A percentile compares a stretch with the other conserved stretches of the same genome.
Evolutionary conservation across 495 filamentous ascomycete genomes (phyloP).

Genomic region (Hypoxylon lienhwacheense): DNA sequence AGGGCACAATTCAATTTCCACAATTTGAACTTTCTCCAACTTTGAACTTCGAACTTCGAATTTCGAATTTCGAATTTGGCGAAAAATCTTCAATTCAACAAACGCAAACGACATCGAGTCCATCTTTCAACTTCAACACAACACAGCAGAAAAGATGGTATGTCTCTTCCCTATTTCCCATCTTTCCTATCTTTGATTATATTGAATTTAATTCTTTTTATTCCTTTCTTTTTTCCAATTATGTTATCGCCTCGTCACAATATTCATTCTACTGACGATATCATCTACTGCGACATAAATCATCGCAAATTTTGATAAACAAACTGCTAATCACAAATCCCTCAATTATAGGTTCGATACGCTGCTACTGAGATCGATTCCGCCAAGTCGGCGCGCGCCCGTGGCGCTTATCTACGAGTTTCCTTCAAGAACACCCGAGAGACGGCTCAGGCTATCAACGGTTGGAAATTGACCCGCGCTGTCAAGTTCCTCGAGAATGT

Average conservation of each 20-base stretch:
- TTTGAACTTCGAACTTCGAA: slow-evolving; percentile 35
- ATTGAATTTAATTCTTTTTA: too few species aligned
- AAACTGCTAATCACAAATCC: neutral
- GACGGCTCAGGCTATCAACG: slow-evolving; percentile 97
- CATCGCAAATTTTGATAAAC: too few species aligned
- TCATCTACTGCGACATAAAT: too few species aligned
- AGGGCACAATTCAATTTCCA: slow-evolving; percentile 44
- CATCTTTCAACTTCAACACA: slow-evolving; percentile 34
- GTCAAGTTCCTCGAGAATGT: slow-evolving; percentile 96
- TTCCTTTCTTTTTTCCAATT: too few species aligned
- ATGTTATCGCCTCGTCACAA: too few species aligned
- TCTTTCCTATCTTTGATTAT: neutral
- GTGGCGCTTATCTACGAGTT: slow-evolving; percentile 97
- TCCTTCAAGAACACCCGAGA: slow-evolving; percentile 99
- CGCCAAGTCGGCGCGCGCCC: slow-evolving; percentile 92
- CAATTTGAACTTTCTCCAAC: slow-evolving; percentile 37
- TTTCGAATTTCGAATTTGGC: too few species aligned
- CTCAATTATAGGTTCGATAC: slow-evolving; percentile 86
- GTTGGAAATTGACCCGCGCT: slow-evolving; percentile 96
- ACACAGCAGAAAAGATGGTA: slow-evolving; percentile 42
- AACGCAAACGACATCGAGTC: slow-evolving; percentile 39
- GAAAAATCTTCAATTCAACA: slow-evolving; percentile 37
- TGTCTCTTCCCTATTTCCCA: slow-evolving; percentile 12
- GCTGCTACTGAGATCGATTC: slow-evolving; percentile 84
- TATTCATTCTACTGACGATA: too few species aligned